Percentiles rank a stretch among this genome's conserved stretches.
phyloP scores from a whole-genome alignment of 2,329 filamentous ascomycete genomes.

The Raffaelea arxii region DNA sequence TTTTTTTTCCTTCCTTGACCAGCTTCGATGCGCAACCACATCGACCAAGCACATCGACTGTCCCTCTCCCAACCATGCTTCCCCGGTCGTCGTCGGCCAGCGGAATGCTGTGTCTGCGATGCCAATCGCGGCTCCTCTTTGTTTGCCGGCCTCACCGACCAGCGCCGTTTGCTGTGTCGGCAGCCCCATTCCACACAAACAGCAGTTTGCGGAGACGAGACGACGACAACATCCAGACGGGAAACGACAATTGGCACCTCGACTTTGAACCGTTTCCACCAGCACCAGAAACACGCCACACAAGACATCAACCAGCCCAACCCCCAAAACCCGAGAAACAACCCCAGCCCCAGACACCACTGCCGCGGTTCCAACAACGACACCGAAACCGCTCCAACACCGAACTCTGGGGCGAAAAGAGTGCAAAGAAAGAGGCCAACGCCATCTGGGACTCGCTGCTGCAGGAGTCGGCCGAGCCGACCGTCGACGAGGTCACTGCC shows the following conservation, averaged over 20 bases:
- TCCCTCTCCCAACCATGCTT: no score
- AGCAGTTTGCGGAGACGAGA: neutral
- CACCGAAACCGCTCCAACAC: neutral
- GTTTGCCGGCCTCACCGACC: neutral
- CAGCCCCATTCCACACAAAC: neutral
- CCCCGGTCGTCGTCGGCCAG: neutral
- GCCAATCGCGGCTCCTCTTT: slow-evolving; percentile 1
- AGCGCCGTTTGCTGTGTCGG: neutral
- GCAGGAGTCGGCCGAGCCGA: slow-evolving; percentile 11
- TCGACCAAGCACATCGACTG: no score
- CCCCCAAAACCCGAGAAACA: neutral
- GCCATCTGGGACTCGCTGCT: slow-evolving; percentile 1
- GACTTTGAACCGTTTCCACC: neutral
- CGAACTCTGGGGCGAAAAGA: neutral
- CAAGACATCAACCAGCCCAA: neutral
- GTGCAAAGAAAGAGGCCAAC: neutral
- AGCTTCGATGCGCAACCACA: no score
- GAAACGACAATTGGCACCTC: neutral
- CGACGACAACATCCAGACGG: neutral
- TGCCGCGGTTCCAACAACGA: neutral
- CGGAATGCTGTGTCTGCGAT: slow-evolving; percentile 3
- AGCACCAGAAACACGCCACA: neutral
- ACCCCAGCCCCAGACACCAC: neutral
- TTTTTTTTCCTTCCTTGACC: no score
- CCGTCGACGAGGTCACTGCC: slow-evolving; percentile 26